phyloP scores from a whole-genome alignment of 208 protist species.

The Crithidia sp. region DNA sequence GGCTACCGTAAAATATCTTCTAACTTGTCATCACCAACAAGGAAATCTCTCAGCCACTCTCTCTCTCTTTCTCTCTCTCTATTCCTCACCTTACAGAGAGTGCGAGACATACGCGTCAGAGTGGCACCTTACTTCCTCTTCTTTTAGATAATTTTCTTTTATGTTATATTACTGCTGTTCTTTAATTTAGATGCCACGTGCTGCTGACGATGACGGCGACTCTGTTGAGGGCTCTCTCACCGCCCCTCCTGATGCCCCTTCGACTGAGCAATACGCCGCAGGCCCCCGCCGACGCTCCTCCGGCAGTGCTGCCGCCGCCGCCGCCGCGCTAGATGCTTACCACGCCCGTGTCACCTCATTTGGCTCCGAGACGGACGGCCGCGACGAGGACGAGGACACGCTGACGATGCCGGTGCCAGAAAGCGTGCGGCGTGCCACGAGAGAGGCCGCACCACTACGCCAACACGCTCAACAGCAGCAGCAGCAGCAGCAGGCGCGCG shows the following conservation, averaged over 20 bases:
- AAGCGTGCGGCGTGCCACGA: background rate
- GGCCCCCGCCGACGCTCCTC: background rate
- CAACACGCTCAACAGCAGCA: background rate
- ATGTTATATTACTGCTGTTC: background rate
- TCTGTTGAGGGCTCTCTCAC: slow-evolving; percentile 16
- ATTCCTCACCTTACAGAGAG: no score
- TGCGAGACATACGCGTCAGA: no score
- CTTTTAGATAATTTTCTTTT: background rate
- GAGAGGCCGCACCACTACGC: background rate
- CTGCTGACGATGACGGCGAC: slow-evolving; percentile 2
- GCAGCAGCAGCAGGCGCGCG: background rate
- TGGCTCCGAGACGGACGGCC: slow-evolving; percentile 21
- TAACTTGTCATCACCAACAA: background rate
- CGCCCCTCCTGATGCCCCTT: slow-evolving; percentile 24
- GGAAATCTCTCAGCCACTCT: background rate
- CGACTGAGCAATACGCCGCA: slow-evolving; percentile 31
- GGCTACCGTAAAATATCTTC: no score
- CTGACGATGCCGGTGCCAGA: slow-evolving; percentile 16
- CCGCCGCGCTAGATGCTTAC: slow-evolving; percentile 6
- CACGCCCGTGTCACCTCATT: slow-evolving; percentile 30
- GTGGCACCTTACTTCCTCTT: background rate
- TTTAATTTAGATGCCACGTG: slow-evolving; percentile 1
- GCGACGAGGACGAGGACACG: slow-evolving; percentile 14
- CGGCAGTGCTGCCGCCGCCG: background rate
- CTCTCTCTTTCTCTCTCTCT: background rate